These are phyloP conservation scores for Candida mattraensis DNA, from an alignment of 805 yeast genomes.

Conservation along the genomic window DNA sequence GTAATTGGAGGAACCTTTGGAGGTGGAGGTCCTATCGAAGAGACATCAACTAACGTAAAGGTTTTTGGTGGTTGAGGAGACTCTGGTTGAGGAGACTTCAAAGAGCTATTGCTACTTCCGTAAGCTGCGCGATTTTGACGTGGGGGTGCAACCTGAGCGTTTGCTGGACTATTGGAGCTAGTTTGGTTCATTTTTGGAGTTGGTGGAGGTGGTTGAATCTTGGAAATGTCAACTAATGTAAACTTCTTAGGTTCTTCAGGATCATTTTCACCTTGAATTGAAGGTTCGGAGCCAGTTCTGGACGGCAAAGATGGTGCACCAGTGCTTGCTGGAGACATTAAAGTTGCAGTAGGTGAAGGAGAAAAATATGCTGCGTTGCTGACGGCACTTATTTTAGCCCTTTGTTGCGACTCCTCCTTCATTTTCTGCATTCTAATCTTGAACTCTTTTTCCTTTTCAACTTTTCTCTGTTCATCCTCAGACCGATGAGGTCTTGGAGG, in stretches of 20 bases:
- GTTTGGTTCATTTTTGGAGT: constrained; percentile 12
- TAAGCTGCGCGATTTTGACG: too few relatives aligned
- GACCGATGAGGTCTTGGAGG: constrained; percentile 41
- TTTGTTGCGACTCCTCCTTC: constrained; percentile 29
- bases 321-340: constrained; percentile 9
- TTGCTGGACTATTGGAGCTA: too few relatives aligned
- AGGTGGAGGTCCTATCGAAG: constrained; percentile 24
- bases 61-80: constrained; percentile 15
- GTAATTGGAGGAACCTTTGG: constrained; percentile 17
- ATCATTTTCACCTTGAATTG: constrained; percentile 3
- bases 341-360: constrained; percentile 6
- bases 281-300: constrained; percentile 6
- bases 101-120: too few relatives aligned
- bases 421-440: constrained; percentile 27
- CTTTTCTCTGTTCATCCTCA: constrained; percentile 24
- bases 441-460: constrained; percentile 25
- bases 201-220: constrained; percentile 32
- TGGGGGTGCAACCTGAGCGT: too few relatives aligned
- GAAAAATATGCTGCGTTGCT: constrained; percentile 3
- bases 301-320: constrained; percentile 16
- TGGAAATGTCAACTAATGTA: constrained; percentile 26
- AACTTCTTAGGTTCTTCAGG: constrained; percentile 21
- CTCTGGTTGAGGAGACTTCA: constrained; percentile 1
- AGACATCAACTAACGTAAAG: constrained; percentile 17
- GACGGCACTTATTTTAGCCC: constrained; percentile 22